Evolutionary conservation across 768 basidiomycete genomes (phyloP), one percentile per base, ranked within the genome.

Genomic region (Piloderma croceum): DNA sequence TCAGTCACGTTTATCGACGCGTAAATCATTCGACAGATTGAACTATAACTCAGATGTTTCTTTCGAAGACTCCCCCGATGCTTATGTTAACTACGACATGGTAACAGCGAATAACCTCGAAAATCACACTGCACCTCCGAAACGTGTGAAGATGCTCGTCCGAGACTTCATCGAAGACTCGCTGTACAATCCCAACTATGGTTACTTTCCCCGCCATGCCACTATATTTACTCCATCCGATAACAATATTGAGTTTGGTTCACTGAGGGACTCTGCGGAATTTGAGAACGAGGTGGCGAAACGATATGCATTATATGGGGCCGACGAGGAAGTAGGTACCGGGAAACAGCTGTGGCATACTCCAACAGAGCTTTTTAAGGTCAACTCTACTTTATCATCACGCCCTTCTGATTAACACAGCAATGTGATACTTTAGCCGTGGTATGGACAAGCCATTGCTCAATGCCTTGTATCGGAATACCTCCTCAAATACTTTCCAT

Each of bases 341-440:
- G 89, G 91, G 5, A 75, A 79, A 53, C 94, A 99, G 64, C 68
- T 99, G 39, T 99, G 96, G 96, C 96, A 99, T 62, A 99, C 96
- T 2, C 96, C 96, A 1, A 94, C 91, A 0, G 96, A 98, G 57
- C 63, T 99, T 22, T 97, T 99, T 72, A 91, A 93, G 79, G 96
- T 93, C 53, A 37, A 73, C 58, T 7, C 19, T 33, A 19, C 37
- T 45, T 37, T 25, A 37, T 12, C 29, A 23, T 11, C 35, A 34
- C 34, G 6, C 12, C 27, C 34, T 27, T 25, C 7, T 5, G 23
- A 17, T 7, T 24, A 37, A 39, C 32, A 18, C 21, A 17, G 17
- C 50, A 60, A 10, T 48, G 38, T 7, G 42, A 6, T 34, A 35
- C 35, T 17, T 31, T 45, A 99, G 94, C 96, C 94, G 9, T 89